Evolutionary conservation across 106 monocot genomes (phyloP).

Genomic region (Acorus calamus): DNA sequence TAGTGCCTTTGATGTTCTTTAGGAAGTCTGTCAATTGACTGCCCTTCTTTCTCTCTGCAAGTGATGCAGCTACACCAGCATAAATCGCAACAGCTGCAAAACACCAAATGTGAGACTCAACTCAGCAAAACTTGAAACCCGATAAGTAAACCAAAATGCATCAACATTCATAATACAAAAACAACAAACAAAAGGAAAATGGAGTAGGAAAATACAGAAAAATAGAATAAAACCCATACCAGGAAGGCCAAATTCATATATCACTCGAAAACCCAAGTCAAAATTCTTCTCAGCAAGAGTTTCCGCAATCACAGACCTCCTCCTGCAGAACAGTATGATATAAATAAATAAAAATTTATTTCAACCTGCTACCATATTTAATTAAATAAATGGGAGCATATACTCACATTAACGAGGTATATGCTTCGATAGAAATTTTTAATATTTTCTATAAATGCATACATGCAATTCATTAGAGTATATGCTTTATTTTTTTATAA

Average conservation of each 20-base stretch:
- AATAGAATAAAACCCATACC: constrained; percentile 33
- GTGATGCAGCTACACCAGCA: constrained; percentile 80
- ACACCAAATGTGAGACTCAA: neutral
- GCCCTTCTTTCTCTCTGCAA: constrained; percentile 82
- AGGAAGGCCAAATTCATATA: constrained; percentile 81
- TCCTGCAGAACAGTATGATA: constrained; percentile 30
- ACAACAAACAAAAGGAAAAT: neutral
- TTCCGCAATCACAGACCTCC: constrained; percentile 80
- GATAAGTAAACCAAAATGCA: neutral
- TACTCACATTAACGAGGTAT: no score
- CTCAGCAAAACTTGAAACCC: constrained; percentile 1
- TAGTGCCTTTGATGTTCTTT: constrained; percentile 72
- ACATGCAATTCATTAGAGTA: no score
- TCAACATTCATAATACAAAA: neutral
- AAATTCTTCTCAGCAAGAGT: constrained; percentile 91
- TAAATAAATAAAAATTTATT: no score
- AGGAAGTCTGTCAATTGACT: constrained; percentile 74
- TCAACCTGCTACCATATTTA: neutral
- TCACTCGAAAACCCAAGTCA: constrained; percentile 72
- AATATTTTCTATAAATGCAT: no score
- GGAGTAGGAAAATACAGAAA: neutral
- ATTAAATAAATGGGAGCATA: neutral
- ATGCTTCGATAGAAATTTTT: no score
- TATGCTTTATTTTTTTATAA: no score
- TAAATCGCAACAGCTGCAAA: constrained; percentile 87